Base-by-base conservation (phyloP, 2,329 filamentous ascomycete genomes). In the Colletotrichum eremochloae region DNA sequence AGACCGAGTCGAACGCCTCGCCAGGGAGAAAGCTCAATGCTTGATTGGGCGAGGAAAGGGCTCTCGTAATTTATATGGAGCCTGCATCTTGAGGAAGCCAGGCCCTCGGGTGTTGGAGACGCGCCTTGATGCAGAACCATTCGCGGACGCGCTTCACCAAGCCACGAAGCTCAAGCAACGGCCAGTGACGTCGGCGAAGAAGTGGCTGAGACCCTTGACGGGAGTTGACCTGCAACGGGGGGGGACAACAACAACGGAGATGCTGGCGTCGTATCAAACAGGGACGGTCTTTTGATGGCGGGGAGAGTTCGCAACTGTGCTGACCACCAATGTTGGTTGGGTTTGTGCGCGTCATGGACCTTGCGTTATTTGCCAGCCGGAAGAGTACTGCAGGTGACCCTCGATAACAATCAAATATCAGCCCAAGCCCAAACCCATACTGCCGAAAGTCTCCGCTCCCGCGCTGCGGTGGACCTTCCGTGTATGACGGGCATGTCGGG, bases 381-480 rank as follows among this genome's bases (percentile, higher is more conserved):
- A 42, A 48, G 31, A 62, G 58, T 18, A 14, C 20, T 8, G 58
- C 20, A 14, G 46, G 58, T 9, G 11, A 36, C 18, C 46, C 52
- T 46, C 55, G 60, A 40, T 44, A 55, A 50, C 55, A 55, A 65
- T 40, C 61, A 55, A 61, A 70, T 63, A 46, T 15, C 60, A 57
- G 53, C 38, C 58, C 53, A 55, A 72, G 48, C 36, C 46, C n/a
- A 48, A 9, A 20, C n/a, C 57, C 63, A 52, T 48, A 18, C 15
- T 31, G 33, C 64, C n/a, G 44, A 52, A 72, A 65, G 68, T 65
- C 66, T 57, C 70, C 61, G 60, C 40, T 72, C 61, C 70, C 66
- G 60, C 48, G 38, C 48, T 70, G 70, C 46, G 31, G 69, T 53
- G 67, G 69, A 46, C 60, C 60, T 72, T 33, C 61, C 60, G 66